Evolutionary conservation across 257 asterid species (phyloP), one percentile per base, ranked within the genome.

Genomic region (Osmanthus fragrans): DNA sequence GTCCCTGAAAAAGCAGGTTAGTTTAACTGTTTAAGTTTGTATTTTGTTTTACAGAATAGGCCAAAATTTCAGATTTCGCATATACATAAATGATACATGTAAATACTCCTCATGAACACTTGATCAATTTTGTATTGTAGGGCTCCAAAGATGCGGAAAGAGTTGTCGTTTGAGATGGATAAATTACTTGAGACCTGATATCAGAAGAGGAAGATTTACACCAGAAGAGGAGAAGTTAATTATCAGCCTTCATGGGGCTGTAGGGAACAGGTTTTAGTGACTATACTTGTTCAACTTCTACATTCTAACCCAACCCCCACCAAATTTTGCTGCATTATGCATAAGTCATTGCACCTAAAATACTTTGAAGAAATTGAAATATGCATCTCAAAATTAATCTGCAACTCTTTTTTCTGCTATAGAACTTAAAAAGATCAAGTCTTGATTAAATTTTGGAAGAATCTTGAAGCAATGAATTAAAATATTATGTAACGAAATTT

Each of bases 1-100:
- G 97, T 94, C 56, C 99, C 99, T 0, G 94, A 94, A 15, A 94
- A 90, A 94, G 99, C 99, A 76, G 99, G 99, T 94, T n/a, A 7
- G 12, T 45, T 58, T 40, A 39, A 39, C 13, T 7, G 42, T 37
- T 37, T 2, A 2, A 40, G 49, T 4, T 40, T 0, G 11, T 40
- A 2, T 40, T 11, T 40, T 40, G 16, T 40, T 40, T 40, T 40
- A 40, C 49, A 40, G 49, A 40, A 40, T 40, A 40, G 49, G 49
- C 49, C 16, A 40, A 12, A 11, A 11, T 40, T 40, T 40, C 4
- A 2, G 49, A 40, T 40, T 40, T 40, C 11, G 4, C 4, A 40
- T 0, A 40, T 40, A 40, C 13, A 40, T 9, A 40, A 0, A 40
- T 40, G 47, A 40, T 9, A 40, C 47, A 40, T 9, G 47, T 40